A percentile compares a stretch with the other conserved stretches of the same genome.
These are phyloP conservation scores for Lepidium sativum DNA, from an alignment of 345 rosid species.

Conservation along the genomic window DNA sequence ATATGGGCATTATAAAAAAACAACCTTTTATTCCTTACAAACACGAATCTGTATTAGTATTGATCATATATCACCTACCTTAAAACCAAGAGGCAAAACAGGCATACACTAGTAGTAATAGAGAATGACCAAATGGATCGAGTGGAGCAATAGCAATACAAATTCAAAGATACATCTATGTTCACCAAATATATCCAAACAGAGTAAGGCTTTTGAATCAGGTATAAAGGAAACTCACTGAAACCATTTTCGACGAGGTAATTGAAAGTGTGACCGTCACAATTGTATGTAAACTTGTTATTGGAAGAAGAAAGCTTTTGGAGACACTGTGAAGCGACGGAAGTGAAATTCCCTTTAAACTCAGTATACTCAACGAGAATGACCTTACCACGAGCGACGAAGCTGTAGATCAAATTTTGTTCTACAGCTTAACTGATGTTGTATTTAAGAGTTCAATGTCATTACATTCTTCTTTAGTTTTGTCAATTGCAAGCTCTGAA, in stretches of 20 bases:
- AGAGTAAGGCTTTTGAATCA: neutral
- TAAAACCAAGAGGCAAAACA: too few relatives aligned
- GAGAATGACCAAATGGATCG: too few relatives aligned
- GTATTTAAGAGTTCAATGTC: too few relatives aligned
- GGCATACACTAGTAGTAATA: too few relatives aligned
- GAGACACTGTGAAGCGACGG: conserved; percentile 65
- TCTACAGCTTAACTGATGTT: too few relatives aligned
- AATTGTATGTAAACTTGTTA: conserved; percentile 61
- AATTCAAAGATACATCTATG: too few relatives aligned
- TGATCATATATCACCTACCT: too few relatives aligned
- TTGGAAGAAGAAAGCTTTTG: too few relatives aligned
- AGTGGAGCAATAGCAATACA: too few relatives aligned
- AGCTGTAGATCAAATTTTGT: conserved; percentile 60
- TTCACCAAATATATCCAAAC: too few relatives aligned
- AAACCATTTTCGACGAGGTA: conserved; percentile 58
- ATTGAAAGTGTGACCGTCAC: conserved; percentile 73
- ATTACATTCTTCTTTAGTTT: too few relatives aligned
- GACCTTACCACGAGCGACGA: conserved; percentile 66
- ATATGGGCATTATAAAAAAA: neutral
- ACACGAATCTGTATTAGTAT: neutral
- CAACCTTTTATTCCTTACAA: neutral
- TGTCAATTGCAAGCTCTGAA: too few relatives aligned
- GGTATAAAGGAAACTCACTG: conserved; percentile 33
- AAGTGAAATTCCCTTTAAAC: conserved; percentile 56
- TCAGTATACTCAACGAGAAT: conserved; percentile 55